phyloP scores from a whole-genome alignment of 2,329 filamentous ascomycete species.

The Polychaeton citri region DNA sequence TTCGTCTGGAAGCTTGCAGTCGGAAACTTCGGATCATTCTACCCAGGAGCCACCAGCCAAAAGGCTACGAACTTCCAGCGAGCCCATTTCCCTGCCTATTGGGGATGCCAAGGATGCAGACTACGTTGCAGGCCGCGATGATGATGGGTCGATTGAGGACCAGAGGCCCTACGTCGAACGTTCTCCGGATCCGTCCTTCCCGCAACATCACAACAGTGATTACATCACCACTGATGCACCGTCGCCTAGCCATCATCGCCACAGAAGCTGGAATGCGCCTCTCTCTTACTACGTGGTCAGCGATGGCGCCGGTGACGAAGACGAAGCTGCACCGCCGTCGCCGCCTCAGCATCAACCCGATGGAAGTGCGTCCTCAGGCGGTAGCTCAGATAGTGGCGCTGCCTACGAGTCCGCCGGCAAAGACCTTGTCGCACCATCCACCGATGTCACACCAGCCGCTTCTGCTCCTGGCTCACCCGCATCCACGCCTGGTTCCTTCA shows the following conservation, averaged over 20 bases:
- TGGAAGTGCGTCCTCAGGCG: background rate
- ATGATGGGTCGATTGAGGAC: background rate
- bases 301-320: conserved; percentile 13
- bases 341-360: background rate
- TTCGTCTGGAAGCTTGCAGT: background rate
- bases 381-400: background rate
- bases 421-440: conserved; percentile 3
- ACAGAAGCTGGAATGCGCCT: background rate
- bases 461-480: conserved; percentile 9
- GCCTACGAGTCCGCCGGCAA: background rate
- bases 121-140: background rate
- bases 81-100: background rate
- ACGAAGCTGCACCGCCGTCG: conserved; percentile 1
- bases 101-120: background rate
- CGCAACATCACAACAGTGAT: no score
- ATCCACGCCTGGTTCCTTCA: conserved; percentile 4
- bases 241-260: no score
- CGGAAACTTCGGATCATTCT: background rate
- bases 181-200: no score
- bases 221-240: no score
- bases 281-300: conserved; percentile 1
- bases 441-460: conserved; percentile 9
- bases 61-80: background rate
- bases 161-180: no score
- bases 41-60: background rate